phyloP scores from a whole-genome alignment of 2,329 filamentous ascomycete species.

The Diaporthe humulicola region DNA sequence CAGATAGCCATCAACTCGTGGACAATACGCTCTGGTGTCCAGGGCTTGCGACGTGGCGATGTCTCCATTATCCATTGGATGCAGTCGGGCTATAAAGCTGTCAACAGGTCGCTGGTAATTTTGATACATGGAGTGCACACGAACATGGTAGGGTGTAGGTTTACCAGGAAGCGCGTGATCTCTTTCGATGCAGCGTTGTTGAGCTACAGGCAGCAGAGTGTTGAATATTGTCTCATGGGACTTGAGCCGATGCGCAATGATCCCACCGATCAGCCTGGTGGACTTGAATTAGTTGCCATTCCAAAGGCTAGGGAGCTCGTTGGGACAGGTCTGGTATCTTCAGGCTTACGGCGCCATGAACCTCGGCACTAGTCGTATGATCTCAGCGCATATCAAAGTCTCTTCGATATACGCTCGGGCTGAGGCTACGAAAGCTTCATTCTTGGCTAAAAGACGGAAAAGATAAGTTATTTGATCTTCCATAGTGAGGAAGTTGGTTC shows the following conservation, averaged over 20 bases:
- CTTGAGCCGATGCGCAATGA: neutral
- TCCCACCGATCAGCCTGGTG: neutral
- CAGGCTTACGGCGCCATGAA: neutral
- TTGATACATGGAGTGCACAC: no score
- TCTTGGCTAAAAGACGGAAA: conserved; percentile 35
- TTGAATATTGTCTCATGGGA: neutral
- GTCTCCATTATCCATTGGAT: conserved; percentile 52
- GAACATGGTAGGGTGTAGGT: no score
- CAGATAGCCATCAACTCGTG: conserved; percentile 51
- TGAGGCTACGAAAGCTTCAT: conserved; percentile 45
- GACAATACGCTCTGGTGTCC: conserved; percentile 46
- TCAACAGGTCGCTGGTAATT: neutral
- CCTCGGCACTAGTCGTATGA: conserved; percentile 39
- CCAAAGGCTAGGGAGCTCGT: no score
- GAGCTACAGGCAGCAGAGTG: neutral
- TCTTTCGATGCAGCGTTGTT: neutral
- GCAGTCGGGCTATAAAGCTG: conserved; percentile 42
- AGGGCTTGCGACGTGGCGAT: conserved; percentile 44
- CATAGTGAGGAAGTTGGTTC: neutral
- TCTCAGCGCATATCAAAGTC: conserved; percentile 45
- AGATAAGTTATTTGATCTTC: neutral
- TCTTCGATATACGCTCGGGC: conserved; percentile 45
- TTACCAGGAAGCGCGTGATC: neutral
- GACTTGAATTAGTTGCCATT: neutral
- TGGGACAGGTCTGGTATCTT: no score